Conservation (phyloP, 306 rosid species). For the Rosa multiflora region DNA sequence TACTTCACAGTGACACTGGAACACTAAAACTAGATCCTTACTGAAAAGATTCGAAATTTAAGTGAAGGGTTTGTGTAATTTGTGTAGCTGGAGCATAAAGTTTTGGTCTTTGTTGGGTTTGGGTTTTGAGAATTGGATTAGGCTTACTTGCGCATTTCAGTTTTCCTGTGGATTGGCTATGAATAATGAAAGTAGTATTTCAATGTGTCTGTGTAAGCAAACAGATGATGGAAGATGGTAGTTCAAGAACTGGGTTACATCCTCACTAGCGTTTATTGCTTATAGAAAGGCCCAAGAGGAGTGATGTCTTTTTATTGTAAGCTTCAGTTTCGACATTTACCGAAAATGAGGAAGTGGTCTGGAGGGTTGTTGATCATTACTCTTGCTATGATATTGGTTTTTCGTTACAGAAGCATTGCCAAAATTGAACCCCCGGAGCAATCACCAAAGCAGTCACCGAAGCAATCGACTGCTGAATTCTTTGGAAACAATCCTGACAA, state of each 20-base stretch:
- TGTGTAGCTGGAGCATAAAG: neutral
- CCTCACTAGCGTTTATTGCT: neutral
- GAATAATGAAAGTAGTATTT: neutral
- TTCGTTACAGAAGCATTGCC: constrained; percentile 48
- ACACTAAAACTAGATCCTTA: constrained; percentile 4
- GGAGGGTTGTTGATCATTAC: constrained; percentile 73
- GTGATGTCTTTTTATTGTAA: neutral
- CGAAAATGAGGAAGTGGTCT: constrained; percentile 82
- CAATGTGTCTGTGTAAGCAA: constrained; percentile 1
- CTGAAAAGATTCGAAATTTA: neutral
- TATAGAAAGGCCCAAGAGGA: constrained; percentile 9
- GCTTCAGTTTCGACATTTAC: constrained; percentile 23
- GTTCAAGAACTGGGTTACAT: constrained; percentile 4
- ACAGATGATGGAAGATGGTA: constrained; percentile 18
- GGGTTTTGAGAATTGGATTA: neutral
- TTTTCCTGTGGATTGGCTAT: neutral
- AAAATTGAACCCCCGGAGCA: constrained; percentile 39
- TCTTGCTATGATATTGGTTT: constrained; percentile 51
- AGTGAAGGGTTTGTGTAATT: neutral
- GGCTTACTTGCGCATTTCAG: neutral
- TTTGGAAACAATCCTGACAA: constrained; percentile 44
- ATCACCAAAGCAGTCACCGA: constrained; percentile 22
- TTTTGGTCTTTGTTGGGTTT: neutral
- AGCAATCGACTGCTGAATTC: constrained; percentile 58
- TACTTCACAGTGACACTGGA: neutral